Conservation (phyloP, 352 stramenopile species). For the Phytophthora citricola region DNA sequence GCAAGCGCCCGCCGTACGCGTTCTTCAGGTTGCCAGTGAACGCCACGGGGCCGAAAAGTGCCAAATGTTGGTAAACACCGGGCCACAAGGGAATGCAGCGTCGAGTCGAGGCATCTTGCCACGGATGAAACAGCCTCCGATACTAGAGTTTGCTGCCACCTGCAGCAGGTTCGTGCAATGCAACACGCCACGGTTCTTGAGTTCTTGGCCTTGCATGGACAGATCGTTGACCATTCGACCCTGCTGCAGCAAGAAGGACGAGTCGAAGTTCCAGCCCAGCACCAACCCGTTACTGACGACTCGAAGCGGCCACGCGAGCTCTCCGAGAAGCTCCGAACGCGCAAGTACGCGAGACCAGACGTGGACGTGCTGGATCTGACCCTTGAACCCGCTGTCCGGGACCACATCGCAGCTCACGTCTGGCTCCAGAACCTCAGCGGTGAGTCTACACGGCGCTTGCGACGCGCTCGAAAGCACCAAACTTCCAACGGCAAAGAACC, state of each 20-base stretch:
- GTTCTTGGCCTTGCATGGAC: slow-evolving; percentile 49
- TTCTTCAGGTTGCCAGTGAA: slow-evolving; percentile 42
- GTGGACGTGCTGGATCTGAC: slow-evolving; percentile 66
- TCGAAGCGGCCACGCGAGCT: slow-evolving; percentile 62
- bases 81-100: slow-evolving; percentile 63
- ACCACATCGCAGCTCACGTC: slow-evolving; percentile 41
- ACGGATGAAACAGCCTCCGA: slow-evolving; percentile 34
- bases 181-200: slow-evolving; percentile 54
- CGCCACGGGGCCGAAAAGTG: slow-evolving; percentile 52
- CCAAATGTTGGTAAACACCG: slow-evolving; percentile 76
- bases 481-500: slow-evolving; percentile 56
- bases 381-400: slow-evolving; percentile 37
- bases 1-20: slow-evolving; percentile 69
- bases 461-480: slow-evolving; percentile 36
- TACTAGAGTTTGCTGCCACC: slow-evolving; percentile 2
- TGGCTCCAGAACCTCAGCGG: slow-evolving; percentile 1
- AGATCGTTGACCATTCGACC: slow-evolving; percentile 51
- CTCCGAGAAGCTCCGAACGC: slow-evolving; percentile 54
- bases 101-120: slow-evolving; percentile 51
- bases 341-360: slow-evolving; percentile 60
- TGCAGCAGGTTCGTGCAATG: slow-evolving; percentile 28
- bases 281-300: slow-evolving; percentile 64
- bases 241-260: slow-evolving; percentile 28
- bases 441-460: slow-evolving; percentile 13
- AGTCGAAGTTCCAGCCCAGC: slow-evolving; percentile 74